A percentile compares a stretch with the other conserved stretches of the same genome.
Evolutionary conservation across 2,329 filamentous ascomycete genomes (phyloP).

Genomic region (Whalleya microplaca): DNA sequence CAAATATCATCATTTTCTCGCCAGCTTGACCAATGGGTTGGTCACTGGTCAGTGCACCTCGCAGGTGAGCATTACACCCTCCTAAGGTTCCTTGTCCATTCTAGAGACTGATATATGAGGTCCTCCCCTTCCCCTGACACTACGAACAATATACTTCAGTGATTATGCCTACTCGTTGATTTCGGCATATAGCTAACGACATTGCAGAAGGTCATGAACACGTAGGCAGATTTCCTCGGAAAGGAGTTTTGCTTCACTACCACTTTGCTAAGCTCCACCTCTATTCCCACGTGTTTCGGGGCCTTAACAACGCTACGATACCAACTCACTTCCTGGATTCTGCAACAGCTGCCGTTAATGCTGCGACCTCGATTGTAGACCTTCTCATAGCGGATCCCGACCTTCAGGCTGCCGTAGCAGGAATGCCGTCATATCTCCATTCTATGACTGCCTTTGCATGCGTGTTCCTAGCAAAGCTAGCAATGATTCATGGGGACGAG

Average conservation of each 20-base stretch:
- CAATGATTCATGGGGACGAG: slow-evolving; percentile 45
- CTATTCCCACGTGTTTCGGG: slow-evolving; percentile 47
- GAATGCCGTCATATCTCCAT: slow-evolving; percentile 55
- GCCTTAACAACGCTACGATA: slow-evolving; percentile 39
- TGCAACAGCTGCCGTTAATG: slow-evolving; percentile 39
- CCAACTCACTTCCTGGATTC: slow-evolving; percentile 41
- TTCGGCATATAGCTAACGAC: slow-evolving; percentile 32
- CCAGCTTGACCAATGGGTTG: slow-evolving; percentile 44
- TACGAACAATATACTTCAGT: too few relatives aligned
- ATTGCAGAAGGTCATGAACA: slow-evolving; percentile 43
- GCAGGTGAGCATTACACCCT: slow-evolving; percentile 29
- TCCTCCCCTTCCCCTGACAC: slow-evolving; percentile 26
- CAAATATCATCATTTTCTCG: slow-evolving; percentile 44
- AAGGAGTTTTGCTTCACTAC: slow-evolving; percentile 43
- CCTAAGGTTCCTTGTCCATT: not conserved
- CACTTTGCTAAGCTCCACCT: slow-evolving; percentile 48
- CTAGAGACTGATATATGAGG: slow-evolving; percentile 29
- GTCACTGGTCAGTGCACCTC: slow-evolving; percentile 39
- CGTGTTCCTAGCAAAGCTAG: slow-evolving; percentile 54
- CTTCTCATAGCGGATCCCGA: slow-evolving; percentile 48
- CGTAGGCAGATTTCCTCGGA: slow-evolving; percentile 45
- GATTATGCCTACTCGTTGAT: slow-evolving; percentile 9
- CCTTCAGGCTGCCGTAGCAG: slow-evolving; percentile 44
- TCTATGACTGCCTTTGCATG: slow-evolving; percentile 58
- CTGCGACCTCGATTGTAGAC: slow-evolving; percentile 49